Evolutionary conservation across 306 rosid genomes (phyloP).

Genomic region (Lagenaria siceraria): DNA sequence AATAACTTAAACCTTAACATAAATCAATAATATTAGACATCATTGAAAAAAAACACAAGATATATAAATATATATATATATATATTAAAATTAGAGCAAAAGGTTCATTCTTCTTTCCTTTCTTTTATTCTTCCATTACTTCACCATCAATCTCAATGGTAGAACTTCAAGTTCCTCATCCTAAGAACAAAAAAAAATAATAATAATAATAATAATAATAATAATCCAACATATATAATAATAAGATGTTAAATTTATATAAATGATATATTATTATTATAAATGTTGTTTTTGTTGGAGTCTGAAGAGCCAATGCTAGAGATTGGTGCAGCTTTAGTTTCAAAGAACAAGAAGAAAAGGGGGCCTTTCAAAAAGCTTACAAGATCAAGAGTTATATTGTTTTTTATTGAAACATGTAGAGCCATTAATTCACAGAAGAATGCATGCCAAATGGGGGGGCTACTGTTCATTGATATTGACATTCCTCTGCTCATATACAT

Average conservation of each 20-base stretch:
- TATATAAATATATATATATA: too few relatives aligned
- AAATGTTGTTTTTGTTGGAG: background rate
- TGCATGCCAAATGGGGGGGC: constrained; percentile 2
- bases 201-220: too few relatives aligned
- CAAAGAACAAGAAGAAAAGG: background rate
- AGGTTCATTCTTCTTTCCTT: background rate
- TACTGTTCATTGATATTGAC: background rate
- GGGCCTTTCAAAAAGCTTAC: constrained; percentile 2
- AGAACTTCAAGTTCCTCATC: constrained; percentile 8
- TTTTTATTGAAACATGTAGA: background rate
- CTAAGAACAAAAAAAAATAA: background rate
- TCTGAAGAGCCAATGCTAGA: background rate
- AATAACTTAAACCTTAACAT: background rate
- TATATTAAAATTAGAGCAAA: background rate
- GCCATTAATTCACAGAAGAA: background rate
- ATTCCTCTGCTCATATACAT: constrained; percentile 6
- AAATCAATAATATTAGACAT: background rate
- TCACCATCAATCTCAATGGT: background rate
- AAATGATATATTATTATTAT: background rate
- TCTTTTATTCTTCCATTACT: background rate
- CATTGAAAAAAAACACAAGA: background rate
- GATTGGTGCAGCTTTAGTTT: constrained; percentile 6
- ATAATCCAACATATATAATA: background rate
- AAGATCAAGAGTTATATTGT: background rate
- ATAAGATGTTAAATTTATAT: too few relatives aligned